phyloP scores from a whole-genome alignment of 805 yeast species.

The Yamadazyma ubonensis region DNA sequence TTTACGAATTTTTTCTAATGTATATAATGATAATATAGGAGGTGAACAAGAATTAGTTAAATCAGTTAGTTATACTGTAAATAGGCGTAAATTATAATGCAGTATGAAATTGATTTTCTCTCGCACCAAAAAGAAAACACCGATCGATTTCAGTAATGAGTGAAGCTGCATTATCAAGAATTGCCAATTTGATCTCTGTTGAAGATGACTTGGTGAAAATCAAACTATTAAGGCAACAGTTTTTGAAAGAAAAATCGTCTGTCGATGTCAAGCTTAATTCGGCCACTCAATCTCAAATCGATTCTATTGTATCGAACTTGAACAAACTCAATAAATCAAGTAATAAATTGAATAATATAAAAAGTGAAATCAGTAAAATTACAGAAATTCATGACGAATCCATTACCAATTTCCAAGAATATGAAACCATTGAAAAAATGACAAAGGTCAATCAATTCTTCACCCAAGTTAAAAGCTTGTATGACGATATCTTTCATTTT shows the following conservation, averaged over 20 bases:
- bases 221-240: slow-evolving; percentile 50
- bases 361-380: slow-evolving; percentile 37
- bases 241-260: slow-evolving; percentile 67
- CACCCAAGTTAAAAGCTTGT: slow-evolving; percentile 63
- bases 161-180: slow-evolving; percentile 40
- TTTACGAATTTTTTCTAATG: slow-evolving; percentile 7
- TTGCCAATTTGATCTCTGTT: slow-evolving; percentile 38
- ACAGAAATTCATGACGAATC: slow-evolving; percentile 58
- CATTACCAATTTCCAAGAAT: slow-evolving; percentile 58
- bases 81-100: background rate
- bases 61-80: slow-evolving; percentile 1
- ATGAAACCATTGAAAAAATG: slow-evolving; percentile 65
- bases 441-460: slow-evolving; percentile 71
- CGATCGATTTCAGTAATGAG: slow-evolving; percentile 26
- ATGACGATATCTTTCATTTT: slow-evolving; percentile 59
- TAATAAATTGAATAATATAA: slow-evolving; percentile 35
- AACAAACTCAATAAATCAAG: slow-evolving; percentile 47
- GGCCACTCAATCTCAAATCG: slow-evolving; percentile 65
- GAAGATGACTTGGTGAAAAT: slow-evolving; percentile 59
- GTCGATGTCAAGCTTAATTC: slow-evolving; percentile 73
- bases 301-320: slow-evolving; percentile 53
- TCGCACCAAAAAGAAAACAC: slow-evolving; percentile 8
- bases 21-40: slow-evolving; percentile 3
- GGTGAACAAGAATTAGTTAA: background rate
- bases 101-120: background rate